Percentiles rank a stretch among this genome's conserved stretches.
These are phyloP conservation scores for Pisolithus albus DNA, from an alignment of 768 basidiomycete species.

Conservation along the genomic window DNA sequence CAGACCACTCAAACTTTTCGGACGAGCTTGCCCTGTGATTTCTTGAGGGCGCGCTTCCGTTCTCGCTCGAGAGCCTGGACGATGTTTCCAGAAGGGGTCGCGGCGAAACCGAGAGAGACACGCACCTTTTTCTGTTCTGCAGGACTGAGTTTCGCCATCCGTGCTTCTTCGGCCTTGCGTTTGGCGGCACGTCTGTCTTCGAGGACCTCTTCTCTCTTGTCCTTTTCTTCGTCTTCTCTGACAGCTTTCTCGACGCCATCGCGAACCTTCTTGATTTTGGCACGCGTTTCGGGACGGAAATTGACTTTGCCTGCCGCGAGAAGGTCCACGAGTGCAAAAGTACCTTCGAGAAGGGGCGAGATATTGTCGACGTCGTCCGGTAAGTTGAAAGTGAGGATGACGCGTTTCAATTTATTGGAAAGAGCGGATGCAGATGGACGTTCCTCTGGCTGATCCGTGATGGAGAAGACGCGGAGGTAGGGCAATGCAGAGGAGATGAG, in stretches of 20 bases:
- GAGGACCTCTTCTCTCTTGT: conserved; percentile 64
- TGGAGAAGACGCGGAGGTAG: conserved; percentile 83
- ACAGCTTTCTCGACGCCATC: conserved; percentile 67
- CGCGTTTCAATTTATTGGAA: conserved; percentile 54
- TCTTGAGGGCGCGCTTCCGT: conserved; percentile 63
- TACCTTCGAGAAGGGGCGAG: conserved; percentile 50
- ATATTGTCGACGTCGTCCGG: conserved; percentile 38
- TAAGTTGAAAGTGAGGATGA: conserved; percentile 59
- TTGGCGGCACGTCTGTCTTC: conserved; percentile 71
- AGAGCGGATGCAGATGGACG: conserved; percentile 55
- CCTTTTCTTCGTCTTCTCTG: conserved; percentile 57
- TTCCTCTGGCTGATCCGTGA: conserved; percentile 79
- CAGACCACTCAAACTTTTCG: conserved; percentile 35
- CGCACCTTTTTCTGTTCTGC: conserved; percentile 78
- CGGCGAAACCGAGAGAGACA: background rate
- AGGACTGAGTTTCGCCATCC: conserved; percentile 63
- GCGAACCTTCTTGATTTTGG: conserved; percentile 67
- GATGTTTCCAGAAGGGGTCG: conserved; percentile 1
- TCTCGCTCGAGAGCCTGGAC: conserved; percentile 64
- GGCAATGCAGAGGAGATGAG: conserved; percentile 56
- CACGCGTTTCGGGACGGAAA: conserved; percentile 76
- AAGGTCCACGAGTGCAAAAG: conserved; percentile 73
- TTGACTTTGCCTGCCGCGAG: conserved; percentile 41
- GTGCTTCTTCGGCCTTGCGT: conserved; percentile 66
- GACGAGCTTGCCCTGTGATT: conserved; percentile 59